A percentile compares a stretch with the other conserved stretches of the same genome.
These are phyloP conservation scores for Nannochloropsis gaditana DNA, from an alignment of 108 stramenopile species.

Conservation along the genomic window DNA sequence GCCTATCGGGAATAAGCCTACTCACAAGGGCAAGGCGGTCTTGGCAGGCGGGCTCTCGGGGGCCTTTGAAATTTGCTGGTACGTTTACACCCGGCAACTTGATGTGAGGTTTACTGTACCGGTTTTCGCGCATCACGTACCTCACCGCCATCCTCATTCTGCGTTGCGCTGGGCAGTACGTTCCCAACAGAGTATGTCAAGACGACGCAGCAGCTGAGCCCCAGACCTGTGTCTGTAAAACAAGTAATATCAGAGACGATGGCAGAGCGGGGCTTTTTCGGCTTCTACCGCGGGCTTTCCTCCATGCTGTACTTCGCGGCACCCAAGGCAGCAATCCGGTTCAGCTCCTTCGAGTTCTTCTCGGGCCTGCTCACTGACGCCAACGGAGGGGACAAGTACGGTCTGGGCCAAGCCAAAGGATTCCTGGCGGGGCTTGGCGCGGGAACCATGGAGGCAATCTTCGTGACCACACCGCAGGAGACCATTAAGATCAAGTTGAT, in stretches of 20 bases:
- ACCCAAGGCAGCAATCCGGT: slow-evolving; percentile 46
- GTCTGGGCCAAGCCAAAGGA: slow-evolving; percentile 37
- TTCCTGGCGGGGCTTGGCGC: slow-evolving; percentile 47
- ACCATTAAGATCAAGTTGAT: slow-evolving; percentile 50
- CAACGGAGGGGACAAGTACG: slow-evolving; percentile 40
- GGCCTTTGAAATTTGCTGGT: slow-evolving; percentile 42
- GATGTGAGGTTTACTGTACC: no score
- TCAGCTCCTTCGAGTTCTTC: slow-evolving; percentile 40
- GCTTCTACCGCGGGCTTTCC: slow-evolving; percentile 43
- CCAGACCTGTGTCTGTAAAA: slow-evolving; percentile 26
- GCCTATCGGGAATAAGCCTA: slow-evolving; percentile 26
- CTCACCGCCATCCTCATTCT: no score
- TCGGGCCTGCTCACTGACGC: slow-evolving; percentile 25
- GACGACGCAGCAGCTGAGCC: slow-evolving; percentile 38
- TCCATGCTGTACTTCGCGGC: slow-evolving; percentile 46
- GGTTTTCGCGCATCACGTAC: no score
- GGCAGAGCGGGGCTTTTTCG: slow-evolving; percentile 10
- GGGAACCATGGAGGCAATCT: slow-evolving; percentile 38
- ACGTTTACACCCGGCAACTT: not conserved
- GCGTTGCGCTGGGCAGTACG: slow-evolving; percentile 14
- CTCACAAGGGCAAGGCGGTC: slow-evolving; percentile 49
- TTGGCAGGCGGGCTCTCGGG: slow-evolving; percentile 43
- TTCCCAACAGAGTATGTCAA: slow-evolving; percentile 48
- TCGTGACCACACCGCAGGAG: slow-evolving; percentile 48
- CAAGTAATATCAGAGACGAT: slow-evolving; percentile 29